Evolutionary conservation across 495 filamentous ascomycete species (phyloP), one percentile per base, ranked within the genome.

Genomic region (Hypoxylon fragiforme): DNA sequence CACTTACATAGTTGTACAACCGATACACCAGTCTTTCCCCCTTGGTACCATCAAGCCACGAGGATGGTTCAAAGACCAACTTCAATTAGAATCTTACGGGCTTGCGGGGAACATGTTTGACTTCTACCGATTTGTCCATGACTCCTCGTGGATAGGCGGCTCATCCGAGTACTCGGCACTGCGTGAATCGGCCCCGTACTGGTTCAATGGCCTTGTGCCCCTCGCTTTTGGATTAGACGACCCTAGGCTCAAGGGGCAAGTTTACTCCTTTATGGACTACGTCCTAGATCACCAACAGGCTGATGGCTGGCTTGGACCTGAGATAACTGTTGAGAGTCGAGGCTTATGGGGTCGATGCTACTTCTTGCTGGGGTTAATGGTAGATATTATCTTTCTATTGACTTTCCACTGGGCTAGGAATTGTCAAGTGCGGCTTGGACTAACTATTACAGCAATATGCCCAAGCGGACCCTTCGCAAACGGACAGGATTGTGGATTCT

Each of bases 201-300:
- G 83, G 85, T 79, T 85, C 54, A 87, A 87, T 62, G 79, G 79
- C 16, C 67, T 86, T 3, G 85, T 88, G 2, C 82, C 84, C 9
- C 72, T 86, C n/a, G 81, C 85, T 11, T 86, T 80, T 58, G 67
- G 69, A 0, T 63, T 84, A 9, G 70, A 83, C 40, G 78, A 87
- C 57, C 49, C 66, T 1, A 60, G 79, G 12, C 64, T 86, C n/a
- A 82, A 83, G 57, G 56, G 28, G 1, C 83, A 88, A 49, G 76
- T 82, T 4, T 69, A 76, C 19, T 45, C 68, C 9, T 71, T 74
- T 30, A 54, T 78, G 14, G 70, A 79, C 41, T 74, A 78, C 48
- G 70, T 85, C 0, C 70, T 87, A 14, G 67, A 66, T 9, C 72
- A 75, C 38, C 79, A 85, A 40, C 71, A 75, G 44, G 56, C 59